A percentile compares a stretch with the other conserved stretches of the same genome.
phyloP scores from a whole-genome alignment of 2,329 filamentous ascomycete genomes.

The Plenodomus tracheiphilus region DNA sequence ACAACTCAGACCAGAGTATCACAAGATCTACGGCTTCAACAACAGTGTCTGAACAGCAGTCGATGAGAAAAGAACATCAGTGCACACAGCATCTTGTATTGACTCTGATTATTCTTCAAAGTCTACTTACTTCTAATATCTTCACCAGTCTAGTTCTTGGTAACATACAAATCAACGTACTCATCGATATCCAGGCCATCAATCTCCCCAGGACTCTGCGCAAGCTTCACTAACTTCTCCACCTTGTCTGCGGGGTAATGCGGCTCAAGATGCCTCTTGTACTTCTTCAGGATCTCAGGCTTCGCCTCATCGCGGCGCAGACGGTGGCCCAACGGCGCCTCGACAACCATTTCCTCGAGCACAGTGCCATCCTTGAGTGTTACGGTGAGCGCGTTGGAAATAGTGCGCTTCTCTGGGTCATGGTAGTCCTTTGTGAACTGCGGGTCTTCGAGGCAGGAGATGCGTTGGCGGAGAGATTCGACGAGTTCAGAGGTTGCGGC shows the following conservation, averaged over 20 bases:
- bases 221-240: constrained; percentile 79
- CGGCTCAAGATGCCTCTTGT: constrained; percentile 84
- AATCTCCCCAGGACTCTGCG: constrained; percentile 72
- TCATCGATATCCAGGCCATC: constrained; percentile 85
- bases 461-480: constrained; percentile 89
- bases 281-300: constrained; percentile 94
- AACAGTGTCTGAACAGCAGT: no score
- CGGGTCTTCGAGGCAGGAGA: constrained; percentile 94
- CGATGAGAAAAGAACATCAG: no score
- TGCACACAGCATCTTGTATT: no score
- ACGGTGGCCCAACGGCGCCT: constrained; percentile 92
- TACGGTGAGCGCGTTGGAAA: constrained; percentile 95
- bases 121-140: no score
- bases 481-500: constrained; percentile 88
- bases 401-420: constrained; percentile 87
- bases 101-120: not conserved
- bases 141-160: constrained; percentile 60
- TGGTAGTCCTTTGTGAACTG: constrained; percentile 96
- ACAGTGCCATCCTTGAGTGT: constrained; percentile 92
- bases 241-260: constrained; percentile 80
- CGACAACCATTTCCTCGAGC: constrained; percentile 86
- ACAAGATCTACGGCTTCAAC: no score
- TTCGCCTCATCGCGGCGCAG: constrained; percentile 94
- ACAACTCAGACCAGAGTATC: no score
- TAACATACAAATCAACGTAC: constrained; percentile 85